These are phyloP conservation scores for Salinomyces thailandicus DNA, from an alignment of 2,329 filamentous ascomycete species.

Conservation along the genomic window DNA sequence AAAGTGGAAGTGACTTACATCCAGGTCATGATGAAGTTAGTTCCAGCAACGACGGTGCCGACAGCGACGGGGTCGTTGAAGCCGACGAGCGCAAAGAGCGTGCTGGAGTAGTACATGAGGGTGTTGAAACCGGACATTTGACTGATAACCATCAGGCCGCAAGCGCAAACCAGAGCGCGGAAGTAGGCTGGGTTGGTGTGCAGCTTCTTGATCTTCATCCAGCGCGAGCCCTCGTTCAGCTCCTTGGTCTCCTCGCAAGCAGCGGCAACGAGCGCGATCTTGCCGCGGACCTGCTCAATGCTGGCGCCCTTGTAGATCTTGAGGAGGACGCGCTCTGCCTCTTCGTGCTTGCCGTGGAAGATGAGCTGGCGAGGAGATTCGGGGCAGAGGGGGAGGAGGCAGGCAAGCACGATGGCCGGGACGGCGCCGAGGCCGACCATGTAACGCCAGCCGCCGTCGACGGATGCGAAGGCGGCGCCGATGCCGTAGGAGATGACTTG, in stretches of 20 bases:
- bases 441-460: constrained; percentile 21
- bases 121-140: constrained; percentile 52
- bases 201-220: constrained; percentile 21
- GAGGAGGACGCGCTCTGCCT: constrained; percentile 27
- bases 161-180: constrained; percentile 30
- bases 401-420: constrained; percentile 27
- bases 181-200: constrained; percentile 30
- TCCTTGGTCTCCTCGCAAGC: constrained; percentile 25
- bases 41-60: constrained; percentile 67
- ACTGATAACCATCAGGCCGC: constrained; percentile 31
- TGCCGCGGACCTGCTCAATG: constrained; percentile 13
- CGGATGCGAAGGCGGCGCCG: constrained; percentile 27
- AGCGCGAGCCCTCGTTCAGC: constrained; percentile 22
- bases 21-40: constrained; percentile 73
- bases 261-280: constrained; percentile 17
- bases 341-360: constrained; percentile 25
- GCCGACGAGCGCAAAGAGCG: constrained; percentile 48
- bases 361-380: constrained; percentile 31
- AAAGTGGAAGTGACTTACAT: constrained; percentile 22
- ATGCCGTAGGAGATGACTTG: constrained; percentile 27
- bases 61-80: constrained; percentile 72
- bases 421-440: constrained; percentile 29
- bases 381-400: constrained; percentile 27
- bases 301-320: constrained; percentile 26
- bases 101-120: constrained; percentile 63